These are phyloP conservation scores for Avena eriantha DNA, from an alignment of 176 grass and related monocot genomes.

Conservation along the genomic window DNA sequence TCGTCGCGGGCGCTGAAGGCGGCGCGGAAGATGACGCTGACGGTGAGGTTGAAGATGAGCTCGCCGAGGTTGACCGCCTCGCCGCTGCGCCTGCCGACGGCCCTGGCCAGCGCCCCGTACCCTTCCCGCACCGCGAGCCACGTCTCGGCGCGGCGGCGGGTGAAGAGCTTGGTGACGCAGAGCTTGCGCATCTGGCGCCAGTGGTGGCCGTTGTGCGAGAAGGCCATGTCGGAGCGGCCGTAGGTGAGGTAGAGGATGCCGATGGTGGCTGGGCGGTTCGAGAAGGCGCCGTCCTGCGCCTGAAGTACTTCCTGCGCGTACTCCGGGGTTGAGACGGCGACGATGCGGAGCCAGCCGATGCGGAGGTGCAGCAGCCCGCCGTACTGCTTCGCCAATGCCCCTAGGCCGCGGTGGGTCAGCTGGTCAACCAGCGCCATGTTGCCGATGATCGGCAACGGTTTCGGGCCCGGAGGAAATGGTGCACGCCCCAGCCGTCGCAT, in stretches of 20 bases:
- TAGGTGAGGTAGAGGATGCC: slow-evolving; percentile 43
- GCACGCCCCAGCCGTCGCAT: slow-evolving; percentile 7
- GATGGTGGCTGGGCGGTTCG: slow-evolving; percentile 42
- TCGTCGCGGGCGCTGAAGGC: slow-evolving; percentile 62
- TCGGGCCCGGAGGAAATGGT: slow-evolving; percentile 71
- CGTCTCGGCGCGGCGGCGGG: slow-evolving; percentile 66
- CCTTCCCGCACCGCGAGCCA: slow-evolving; percentile 73
- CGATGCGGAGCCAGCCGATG: slow-evolving; percentile 39
- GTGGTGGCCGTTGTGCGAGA: slow-evolving; percentile 77
- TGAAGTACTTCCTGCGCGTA: slow-evolving; percentile 76
- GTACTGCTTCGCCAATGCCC: slow-evolving; percentile 16
- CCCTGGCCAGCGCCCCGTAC: slow-evolving; percentile 35
- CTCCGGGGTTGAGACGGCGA: slow-evolving; percentile 74
- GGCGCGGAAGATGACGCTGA: slow-evolving; percentile 72
- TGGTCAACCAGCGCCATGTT: slow-evolving; percentile 89
- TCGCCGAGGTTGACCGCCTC: slow-evolving; percentile 65
- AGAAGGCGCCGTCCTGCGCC: slow-evolving; percentile 77
- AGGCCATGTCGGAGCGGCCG: slow-evolving; percentile 84
- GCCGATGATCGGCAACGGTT: slow-evolving; percentile 65
- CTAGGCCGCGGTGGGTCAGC: slow-evolving; percentile 83
- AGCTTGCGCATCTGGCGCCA: slow-evolving; percentile 93
- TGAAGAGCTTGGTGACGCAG: slow-evolving; percentile 75
- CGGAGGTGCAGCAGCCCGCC: slow-evolving; percentile 36
- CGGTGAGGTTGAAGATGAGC: slow-evolving; percentile 73
- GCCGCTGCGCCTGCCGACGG: slow-evolving; percentile 39